These are phyloP conservation scores for Ogataea paradorogensis DNA, from an alignment of 805 yeast species.

Conservation along the genomic window DNA sequence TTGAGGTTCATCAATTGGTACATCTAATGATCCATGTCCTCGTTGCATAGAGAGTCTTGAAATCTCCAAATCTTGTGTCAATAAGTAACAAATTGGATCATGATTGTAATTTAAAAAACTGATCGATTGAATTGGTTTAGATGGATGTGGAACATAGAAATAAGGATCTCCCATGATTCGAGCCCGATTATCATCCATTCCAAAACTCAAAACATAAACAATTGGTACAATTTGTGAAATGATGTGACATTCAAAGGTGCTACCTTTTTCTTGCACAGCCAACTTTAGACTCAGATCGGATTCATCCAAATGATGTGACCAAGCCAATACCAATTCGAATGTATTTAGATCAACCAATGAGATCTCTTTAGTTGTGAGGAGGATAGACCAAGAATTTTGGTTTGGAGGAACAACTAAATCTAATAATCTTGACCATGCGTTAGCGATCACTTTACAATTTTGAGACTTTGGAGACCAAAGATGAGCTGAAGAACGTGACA, in stretches of 20 bases:
- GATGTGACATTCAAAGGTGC: constrained; percentile 25
- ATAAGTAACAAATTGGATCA: constrained; percentile 14
- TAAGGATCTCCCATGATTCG: constrained; percentile 25
- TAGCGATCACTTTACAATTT: constrained; percentile 44
- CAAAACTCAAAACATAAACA: constrained; percentile 32
- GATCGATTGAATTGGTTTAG: constrained; percentile 17
- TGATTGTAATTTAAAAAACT: constrained; percentile 6
- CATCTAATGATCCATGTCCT: background rate
- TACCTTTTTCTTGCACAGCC: constrained; percentile 22
- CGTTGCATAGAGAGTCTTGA: constrained; percentile 15
- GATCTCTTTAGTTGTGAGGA: constrained; percentile 67
- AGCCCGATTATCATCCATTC: constrained; percentile 17
- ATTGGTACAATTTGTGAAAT: constrained; percentile 30
- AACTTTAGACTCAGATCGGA: constrained; percentile 53
- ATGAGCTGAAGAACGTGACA: constrained; percentile 45
- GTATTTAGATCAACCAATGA: constrained; percentile 43
- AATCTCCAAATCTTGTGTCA: constrained; percentile 19
- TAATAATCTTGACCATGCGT: constrained; percentile 50
- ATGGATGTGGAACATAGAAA: constrained; percentile 23
- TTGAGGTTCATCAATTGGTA: background rate
- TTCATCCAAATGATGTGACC: constrained; percentile 67
- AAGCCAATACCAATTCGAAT: constrained; percentile 53
- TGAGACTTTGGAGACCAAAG: constrained; percentile 30
- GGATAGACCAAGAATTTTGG: constrained; percentile 39
- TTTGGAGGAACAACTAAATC: constrained; percentile 37